Evolutionary conservation across 495 filamentous ascomycete genomes (phyloP).

Genomic region (Talaromyces proteolyticus): DNA sequence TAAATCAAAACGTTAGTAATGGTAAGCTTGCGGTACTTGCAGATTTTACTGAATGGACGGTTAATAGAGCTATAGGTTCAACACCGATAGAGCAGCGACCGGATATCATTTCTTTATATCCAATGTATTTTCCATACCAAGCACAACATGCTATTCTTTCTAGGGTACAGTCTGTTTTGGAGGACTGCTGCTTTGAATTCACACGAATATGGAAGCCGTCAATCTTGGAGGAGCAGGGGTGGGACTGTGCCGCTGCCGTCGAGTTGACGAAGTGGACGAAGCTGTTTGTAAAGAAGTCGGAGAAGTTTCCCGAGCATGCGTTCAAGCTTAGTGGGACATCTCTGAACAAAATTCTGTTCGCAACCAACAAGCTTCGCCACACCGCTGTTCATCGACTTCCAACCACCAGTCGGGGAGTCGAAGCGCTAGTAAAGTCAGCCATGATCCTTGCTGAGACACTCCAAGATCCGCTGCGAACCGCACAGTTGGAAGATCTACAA

Average conservation of each 20-base stretch:
- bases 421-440: conserved; percentile 22
- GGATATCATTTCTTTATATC: conserved; percentile 21
- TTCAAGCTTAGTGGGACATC: conserved; percentile 8
- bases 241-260: conserved; percentile 27
- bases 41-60: neutral
- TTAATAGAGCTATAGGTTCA: neutral
- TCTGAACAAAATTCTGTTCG: conserved; percentile 17
- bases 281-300: conserved; percentile 14
- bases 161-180: conserved; percentile 27
- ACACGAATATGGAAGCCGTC: conserved; percentile 24
- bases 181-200: conserved; percentile 37
- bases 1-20: neutral
- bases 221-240: conserved; percentile 17
- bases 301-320: conserved; percentile 17
- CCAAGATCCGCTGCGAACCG: conserved; percentile 19
- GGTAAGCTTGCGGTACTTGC: neutral
- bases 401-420: conserved; percentile 20
- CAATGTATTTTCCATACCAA: conserved; percentile 31
- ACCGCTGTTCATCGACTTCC: conserved; percentile 28
- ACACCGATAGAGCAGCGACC: neutral
- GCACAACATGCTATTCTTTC: conserved; percentile 31
- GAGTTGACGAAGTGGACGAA: conserved; percentile 33
- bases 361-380: conserved; percentile 22
- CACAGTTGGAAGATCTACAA: conserved; percentile 26
- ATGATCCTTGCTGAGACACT: conserved; percentile 20